These are phyloP conservation scores for Sordaria brevicollis DNA, from an alignment of 495 filamentous ascomycete species.

Conservation along the genomic window DNA sequence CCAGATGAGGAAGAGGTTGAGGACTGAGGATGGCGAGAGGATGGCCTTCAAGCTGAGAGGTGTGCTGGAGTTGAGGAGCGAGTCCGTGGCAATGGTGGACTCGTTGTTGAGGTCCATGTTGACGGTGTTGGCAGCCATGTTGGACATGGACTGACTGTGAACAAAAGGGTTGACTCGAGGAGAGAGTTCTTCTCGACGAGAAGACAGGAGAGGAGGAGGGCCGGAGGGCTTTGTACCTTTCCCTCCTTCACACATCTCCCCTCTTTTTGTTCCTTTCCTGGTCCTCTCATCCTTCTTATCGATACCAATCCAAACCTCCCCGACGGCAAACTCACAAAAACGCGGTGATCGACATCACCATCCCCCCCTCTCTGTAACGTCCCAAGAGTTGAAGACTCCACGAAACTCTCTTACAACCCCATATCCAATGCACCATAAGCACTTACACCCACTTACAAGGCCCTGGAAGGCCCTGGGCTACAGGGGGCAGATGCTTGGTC, in stretches of 20 bases:
- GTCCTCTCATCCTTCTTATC: not conserved
- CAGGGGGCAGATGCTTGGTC: not conserved
- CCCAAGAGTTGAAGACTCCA: no score
- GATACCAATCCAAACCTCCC: not conserved
- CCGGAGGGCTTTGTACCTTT: not conserved
- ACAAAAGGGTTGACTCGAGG: not conserved
- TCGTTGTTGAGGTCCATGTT: not conserved
- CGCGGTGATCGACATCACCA: not conserved
- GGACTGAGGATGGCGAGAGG: not conserved
- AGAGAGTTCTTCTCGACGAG: not conserved
- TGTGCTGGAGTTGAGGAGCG: not conserved
- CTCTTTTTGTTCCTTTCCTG: not conserved
- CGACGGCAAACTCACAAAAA: not conserved
- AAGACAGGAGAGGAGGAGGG: not conserved
- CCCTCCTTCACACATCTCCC: not conserved
- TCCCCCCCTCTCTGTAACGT: not conserved
- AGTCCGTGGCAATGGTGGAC: not conserved
- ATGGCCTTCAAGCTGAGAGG: not conserved
- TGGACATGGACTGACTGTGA: not conserved
- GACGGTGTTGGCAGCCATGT: not conserved
- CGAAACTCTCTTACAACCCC: no score
- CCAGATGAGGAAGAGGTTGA: constrained; percentile 12
- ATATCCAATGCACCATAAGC: not conserved
- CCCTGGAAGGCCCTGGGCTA: not conserved
- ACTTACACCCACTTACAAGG: not conserved